Evolutionary conservation across 306 rosid genomes (phyloP), one percentile per base, ranked within the genome.

Genomic region (Quercus bicolor): DNA sequence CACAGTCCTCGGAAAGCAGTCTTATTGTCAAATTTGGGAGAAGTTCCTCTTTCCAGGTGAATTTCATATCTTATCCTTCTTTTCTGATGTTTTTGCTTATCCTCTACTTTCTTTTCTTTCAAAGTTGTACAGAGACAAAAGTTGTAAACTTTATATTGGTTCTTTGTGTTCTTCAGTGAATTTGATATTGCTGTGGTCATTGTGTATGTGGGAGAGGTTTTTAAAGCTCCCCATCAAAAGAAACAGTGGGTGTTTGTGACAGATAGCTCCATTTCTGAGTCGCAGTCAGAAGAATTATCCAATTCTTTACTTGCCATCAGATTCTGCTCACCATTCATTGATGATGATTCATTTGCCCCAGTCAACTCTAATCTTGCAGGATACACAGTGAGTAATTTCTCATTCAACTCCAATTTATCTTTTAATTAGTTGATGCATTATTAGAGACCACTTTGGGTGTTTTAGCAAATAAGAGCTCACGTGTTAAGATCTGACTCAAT

Each of bases 201-300:
- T 84, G 88, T 94, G 83, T 90, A 89, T 69, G 95, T 91, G 77
- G 98, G 97, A 75, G 90, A 85, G 52, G 92, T 85, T 79, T 80
- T 82, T 85, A 77, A 75, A 69, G 73, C 86, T 54, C 82, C 79
- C 71, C 88, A 86, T 60, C 93, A 87, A 75, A 89, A 78, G 86
- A 92, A 85, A 84, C 98, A 94, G 78, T 92, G 97, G 98, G 83
- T 90, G 80, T 94, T 91, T 76, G 97, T 91, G 80, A 84, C 95
- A 72, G 97, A 91, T 86, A 91, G 90, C 84, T 91, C 97, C 79
- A 78, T 64, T 76, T 69, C 78, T 64, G 91, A 82, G 74, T 80
- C 80, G 80, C 79, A 72, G 48, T 76, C 88, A 3, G 89, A 86
- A 69, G 80, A 87, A 60, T 57, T 79, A 61, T 74, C 73, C 23